Evolutionary conservation across 805 yeast genomes (phyloP).

Genomic region (Metschnikowia shivogae): DNA sequence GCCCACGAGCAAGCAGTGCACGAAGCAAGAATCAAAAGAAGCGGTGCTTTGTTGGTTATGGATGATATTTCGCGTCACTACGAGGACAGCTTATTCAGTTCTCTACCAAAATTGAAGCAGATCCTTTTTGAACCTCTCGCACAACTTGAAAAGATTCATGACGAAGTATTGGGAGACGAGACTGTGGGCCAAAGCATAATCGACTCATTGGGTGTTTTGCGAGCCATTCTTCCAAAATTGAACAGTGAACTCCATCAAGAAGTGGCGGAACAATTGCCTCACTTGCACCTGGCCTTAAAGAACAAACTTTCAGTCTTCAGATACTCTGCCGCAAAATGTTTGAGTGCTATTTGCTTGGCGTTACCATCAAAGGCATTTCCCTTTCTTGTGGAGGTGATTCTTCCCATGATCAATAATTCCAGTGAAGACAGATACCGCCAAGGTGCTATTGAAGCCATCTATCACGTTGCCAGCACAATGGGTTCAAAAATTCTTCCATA

Average conservation of each 20-base stretch:
- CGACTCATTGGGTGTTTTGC: constrained; percentile 78
- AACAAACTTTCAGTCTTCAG: constrained; percentile 80
- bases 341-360: constrained; percentile 71
- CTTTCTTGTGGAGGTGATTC: constrained; percentile 65
- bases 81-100: constrained; percentile 50
- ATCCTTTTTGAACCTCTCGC: constrained; percentile 65
- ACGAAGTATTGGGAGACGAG: constrained; percentile 36
- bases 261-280: constrained; percentile 39
- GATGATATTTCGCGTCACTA: constrained; percentile 53
- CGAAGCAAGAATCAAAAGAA: constrained; percentile 74
- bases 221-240: constrained; percentile 67
- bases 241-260: constrained; percentile 45
- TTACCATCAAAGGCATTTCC: constrained; percentile 72
- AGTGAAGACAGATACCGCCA: constrained; percentile 70
- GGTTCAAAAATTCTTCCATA: constrained; percentile 88
- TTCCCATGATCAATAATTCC: constrained; percentile 80
- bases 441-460: constrained; percentile 90
- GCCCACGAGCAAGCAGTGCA: constrained; percentile 60
- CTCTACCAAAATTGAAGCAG: constrained; percentile 62
- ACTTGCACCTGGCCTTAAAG: constrained; percentile 52
- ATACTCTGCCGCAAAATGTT: constrained; percentile 84
- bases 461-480: constrained; percentile 81
- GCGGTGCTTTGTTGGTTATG: constrained; percentile 76
- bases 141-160: constrained; percentile 23
- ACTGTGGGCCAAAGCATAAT: constrained; percentile 71